Evolutionary conservation across 495 filamentous ascomycete species (phyloP), one percentile per base, ranked within the genome.

Genomic region (Terfezia boudieri): DNA sequence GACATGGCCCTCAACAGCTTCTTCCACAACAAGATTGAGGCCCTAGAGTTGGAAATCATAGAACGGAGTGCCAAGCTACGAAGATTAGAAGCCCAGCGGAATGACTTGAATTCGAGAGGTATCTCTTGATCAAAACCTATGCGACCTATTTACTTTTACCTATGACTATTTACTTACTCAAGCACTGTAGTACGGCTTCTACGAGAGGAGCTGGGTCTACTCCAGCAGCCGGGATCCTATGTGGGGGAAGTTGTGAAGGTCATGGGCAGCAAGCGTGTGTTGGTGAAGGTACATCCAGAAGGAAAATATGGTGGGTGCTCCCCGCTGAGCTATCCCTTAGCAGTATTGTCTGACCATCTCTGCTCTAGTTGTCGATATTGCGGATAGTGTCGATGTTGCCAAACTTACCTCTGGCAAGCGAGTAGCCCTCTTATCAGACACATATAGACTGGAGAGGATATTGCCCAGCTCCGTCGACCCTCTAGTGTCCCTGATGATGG

Each of bases 401-500:
- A 99, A 96, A 70, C 84, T 99, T 69, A 95, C 86, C 55, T 80
- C 90, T 53, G 90, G 90, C 67, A 99, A 99, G 71, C 88, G 90
- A 55, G 92, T 99, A 48, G 94, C 90, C 49, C 77, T 99, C 14
- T 78, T 98, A 17, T 93, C 85, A 54, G 90, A 98, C 68, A 82
- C 82, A 50, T 98, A 98, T 74, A 94, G 94, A 68, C 80, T 98
- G 63, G 89, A 95, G 68, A 93, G 92, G 72, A 93, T 95, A 74
- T 80, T 98, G 10, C 90, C 90, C 20, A 94, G 88, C 56, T 65
- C 63, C 41, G 62, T 98, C 64, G 90, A 98, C 66, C 90, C 90
- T 36, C 81, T 98, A 51, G 90, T 99, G 37, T 96, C 90, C n/a
- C 85, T 99, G 63, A 99, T 99, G 90, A 96, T 99, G 92, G 90